Percentiles rank a stretch among this genome's conserved stretches.
These are phyloP conservation scores for Paraurostyla sp. DNA, from an alignment of 73 alveolate genomes.

Conservation along the genomic window DNA sequence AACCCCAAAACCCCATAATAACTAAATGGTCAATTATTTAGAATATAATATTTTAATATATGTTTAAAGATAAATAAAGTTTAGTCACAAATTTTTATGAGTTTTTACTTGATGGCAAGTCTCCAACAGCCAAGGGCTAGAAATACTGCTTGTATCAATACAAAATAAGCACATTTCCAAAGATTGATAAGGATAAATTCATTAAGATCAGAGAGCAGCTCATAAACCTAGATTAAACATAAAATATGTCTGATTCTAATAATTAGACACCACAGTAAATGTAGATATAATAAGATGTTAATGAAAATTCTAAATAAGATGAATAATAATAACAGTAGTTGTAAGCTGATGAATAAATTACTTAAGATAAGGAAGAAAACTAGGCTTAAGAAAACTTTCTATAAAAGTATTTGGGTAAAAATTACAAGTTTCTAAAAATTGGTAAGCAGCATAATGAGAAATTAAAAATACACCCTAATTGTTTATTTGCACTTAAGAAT, in stretches of 20 bases:
- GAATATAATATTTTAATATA: too few species aligned
- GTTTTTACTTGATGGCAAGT: neutral
- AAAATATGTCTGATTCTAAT: neutral
- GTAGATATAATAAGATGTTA: neutral
- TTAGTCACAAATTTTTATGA: neutral
- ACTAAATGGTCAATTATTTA: too few species aligned
- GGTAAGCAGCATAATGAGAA: neutral
- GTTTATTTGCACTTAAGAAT: neutral
- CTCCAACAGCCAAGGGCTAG: neutral
- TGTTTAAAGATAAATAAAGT: neutral
- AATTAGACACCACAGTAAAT: neutral
- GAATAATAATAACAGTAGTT: too few species aligned
- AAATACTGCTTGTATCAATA: neutral
- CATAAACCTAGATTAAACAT: neutral
- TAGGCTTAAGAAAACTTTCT: neutral
- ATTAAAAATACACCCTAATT: neutral
- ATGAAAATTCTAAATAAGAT: too few species aligned
- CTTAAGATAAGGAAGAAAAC: neutral
- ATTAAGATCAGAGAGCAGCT: neutral
- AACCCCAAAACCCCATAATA: too few species aligned
- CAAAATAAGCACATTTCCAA: neutral
- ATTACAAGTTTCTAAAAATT: neutral
- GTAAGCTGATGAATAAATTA: neutral
- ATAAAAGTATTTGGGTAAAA: neutral
- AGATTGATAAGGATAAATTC: slow-evolving; percentile 12